Base-by-base conservation (phyloP, 257 asterid species). In the Ilex asprella region DNA sequence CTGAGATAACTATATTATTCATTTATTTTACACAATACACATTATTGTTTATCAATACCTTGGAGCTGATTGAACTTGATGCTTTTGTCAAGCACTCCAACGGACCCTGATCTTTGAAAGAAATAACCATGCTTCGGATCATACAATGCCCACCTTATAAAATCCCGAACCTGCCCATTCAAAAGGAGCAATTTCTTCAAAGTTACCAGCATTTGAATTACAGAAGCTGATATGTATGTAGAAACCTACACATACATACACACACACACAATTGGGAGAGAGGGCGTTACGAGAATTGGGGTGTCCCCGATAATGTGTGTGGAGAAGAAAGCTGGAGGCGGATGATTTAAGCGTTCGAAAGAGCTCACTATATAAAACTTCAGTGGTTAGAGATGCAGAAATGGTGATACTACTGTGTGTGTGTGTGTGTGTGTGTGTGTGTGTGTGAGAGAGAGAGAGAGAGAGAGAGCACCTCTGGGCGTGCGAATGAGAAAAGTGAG, bases 21-120 rank as follows among this genome's bases (percentile, higher is more conserved):
- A 35, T 35, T 21, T 21, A 35, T 3, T 35, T 35, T 35, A 4
- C 8, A 35, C 41, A 35, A 35, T 3, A 35, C 41, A 4, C 41
- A 35, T 35, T 35, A 35, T 35, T 3, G 8, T 35, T 35, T 35
- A 35, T 35, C n/a, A 14, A 21, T 57, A 92, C 99, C 99, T 76
- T 76, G 75, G 58, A 89, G 81, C 74, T 80, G 84, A 75, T 82
- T 82, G 80, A 87, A 93, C 82, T 82, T 87, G 64, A 93, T 89
- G 84, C 84, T 84, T 64, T 79, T 71, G 70, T 89, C 95, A 60
- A 93, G 94, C 67, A 85, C 87, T 67, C 99, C 99, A 69, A 93
- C 96, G 29, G 99, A 85, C 54, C 84, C 77, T 43, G 96, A 78
- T 75, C 93, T 87, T 72, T 85, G 91, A 59, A 96, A 85, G 70